Conservation (phyloP, 257 asterid genomes). For the Solanum bulbocastanum region DNA sequence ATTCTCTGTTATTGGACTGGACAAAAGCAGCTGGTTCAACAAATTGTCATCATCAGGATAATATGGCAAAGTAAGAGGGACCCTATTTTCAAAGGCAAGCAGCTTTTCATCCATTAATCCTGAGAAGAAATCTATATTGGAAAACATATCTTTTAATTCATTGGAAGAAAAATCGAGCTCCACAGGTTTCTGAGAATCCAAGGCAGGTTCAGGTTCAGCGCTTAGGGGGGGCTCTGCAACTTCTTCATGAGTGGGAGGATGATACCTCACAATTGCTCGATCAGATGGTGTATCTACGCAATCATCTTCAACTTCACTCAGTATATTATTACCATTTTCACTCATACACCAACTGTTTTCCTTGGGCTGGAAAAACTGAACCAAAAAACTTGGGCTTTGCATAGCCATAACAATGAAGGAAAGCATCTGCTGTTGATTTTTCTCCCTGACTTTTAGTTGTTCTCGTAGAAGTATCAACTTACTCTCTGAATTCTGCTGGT, state of each 20-base stretch:
- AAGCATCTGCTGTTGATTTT: constrained; percentile 89
- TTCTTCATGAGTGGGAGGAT: constrained; percentile 35
- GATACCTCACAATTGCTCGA: constrained; percentile 54
- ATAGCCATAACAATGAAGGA: constrained; percentile 94
- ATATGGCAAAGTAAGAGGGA: constrained; percentile 44
- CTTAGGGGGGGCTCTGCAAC: not conserved
- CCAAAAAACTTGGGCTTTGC: constrained; percentile 75
- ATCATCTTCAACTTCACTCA: constrained; percentile 49
- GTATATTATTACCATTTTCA: constrained; percentile 33
- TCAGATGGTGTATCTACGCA: constrained; percentile 36
- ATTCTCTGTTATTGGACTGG: constrained; percentile 29
- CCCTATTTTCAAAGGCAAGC: constrained; percentile 27
- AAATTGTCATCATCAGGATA: constrained; percentile 36
- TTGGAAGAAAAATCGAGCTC: constrained; percentile 58
- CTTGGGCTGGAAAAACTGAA: constrained; percentile 73
- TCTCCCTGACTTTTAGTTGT: constrained; percentile 76
- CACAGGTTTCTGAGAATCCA: constrained; percentile 36
- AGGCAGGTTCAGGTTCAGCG: not conserved
- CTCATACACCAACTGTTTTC: constrained; percentile 49
- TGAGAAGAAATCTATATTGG: constrained; percentile 39
- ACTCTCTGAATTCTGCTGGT: constrained; percentile 65
- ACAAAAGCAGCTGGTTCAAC: constrained; percentile 59
- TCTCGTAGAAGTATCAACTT: constrained; percentile 49
- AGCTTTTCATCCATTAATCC: constrained; percentile 44
- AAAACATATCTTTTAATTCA: constrained; percentile 51